Conservation (phyloP, 495 filamentous ascomycete genomes). For the Xylaria palmicola region DNA sequence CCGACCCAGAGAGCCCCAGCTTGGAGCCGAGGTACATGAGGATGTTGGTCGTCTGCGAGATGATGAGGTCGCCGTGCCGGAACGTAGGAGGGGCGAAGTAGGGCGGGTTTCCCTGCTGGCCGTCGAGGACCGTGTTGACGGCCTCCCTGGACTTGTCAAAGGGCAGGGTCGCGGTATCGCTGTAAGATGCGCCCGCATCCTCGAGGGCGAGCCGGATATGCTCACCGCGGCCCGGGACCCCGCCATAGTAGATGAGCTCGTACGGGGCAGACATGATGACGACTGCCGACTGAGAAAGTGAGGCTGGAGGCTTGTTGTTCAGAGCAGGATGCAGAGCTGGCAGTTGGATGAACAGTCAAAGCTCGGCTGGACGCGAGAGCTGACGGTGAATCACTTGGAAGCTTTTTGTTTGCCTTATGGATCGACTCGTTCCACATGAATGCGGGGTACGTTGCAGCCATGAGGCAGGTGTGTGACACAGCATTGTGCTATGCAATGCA, state of each 20-base stretch:
- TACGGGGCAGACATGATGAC: constrained; percentile 23
- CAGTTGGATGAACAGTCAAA: not conserved
- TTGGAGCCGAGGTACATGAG: constrained; percentile 50
- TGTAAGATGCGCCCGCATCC: constrained; percentile 48
- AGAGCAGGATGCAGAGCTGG: not conserved
- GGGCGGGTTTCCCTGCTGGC: constrained; percentile 40
- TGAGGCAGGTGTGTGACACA: not conserved
- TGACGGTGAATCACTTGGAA: no score
- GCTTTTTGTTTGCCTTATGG: not conserved
- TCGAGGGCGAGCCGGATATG: constrained; percentile 56
- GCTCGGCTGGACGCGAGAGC: not conserved
- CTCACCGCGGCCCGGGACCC: constrained; percentile 56
- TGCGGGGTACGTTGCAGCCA: not conserved
- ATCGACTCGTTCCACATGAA: not conserved
- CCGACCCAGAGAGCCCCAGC: constrained; percentile 37
- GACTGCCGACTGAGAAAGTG: not conserved
- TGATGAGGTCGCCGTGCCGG: constrained; percentile 39
- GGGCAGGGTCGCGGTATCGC: constrained; percentile 29
- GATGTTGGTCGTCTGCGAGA: constrained; percentile 54
- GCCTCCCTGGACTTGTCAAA: constrained; percentile 17
- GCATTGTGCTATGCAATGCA: no score
- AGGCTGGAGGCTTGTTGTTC: not conserved
- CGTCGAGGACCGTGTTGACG: constrained; percentile 8
- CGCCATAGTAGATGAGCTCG: constrained; percentile 56
- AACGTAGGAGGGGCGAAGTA: constrained; percentile 52